A percentile compares a stretch with the other conserved stretches of the same genome.
These are phyloP conservation scores for Spergularia azorica DNA, from an alignment of 179 eudicot genomes.

Conservation along the genomic window DNA sequence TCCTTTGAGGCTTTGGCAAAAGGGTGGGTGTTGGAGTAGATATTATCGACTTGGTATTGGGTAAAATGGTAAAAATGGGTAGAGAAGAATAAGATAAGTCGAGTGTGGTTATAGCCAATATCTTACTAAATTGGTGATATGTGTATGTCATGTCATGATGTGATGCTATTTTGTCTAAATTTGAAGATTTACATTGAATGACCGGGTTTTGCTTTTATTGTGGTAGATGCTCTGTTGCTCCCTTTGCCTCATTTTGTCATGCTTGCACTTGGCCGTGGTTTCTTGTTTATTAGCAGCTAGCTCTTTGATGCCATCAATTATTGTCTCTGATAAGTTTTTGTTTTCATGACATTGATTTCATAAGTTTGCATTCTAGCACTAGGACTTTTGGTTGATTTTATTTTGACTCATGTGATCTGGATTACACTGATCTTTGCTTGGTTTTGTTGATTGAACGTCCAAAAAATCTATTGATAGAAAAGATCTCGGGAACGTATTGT, in stretches of 20 bases:
- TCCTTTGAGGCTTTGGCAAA: too few species aligned
- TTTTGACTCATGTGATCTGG: too few species aligned
- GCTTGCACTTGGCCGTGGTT: slow-evolving; percentile 19
- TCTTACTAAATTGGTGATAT: not conserved
- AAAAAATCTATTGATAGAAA: not conserved
- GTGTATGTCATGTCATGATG: slow-evolving; percentile 31
- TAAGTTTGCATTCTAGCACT: not conserved
- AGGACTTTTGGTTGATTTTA: not conserved
- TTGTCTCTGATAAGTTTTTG: not conserved
- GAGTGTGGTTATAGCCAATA: too few species aligned
- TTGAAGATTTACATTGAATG: slow-evolving; percentile 27
- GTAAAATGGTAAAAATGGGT: not conserved
- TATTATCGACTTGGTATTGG: not conserved
- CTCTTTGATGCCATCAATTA: slow-evolving; percentile 19
- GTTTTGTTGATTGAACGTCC: not conserved
- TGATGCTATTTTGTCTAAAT: slow-evolving; percentile 33
- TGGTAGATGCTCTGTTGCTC: slow-evolving; percentile 32
- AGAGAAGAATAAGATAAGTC: too few species aligned
- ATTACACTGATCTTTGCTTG: not conserved
- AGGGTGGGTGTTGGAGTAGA: not conserved
- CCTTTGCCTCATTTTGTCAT: slow-evolving; percentile 22
- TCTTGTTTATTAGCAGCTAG: slow-evolving; percentile 14
- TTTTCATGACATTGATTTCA: too few species aligned
- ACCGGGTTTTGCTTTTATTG: slow-evolving; percentile 14
- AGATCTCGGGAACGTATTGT: not conserved